Evolutionary conservation across 2,329 filamentous ascomycete genomes (phyloP).

Genomic region (Stachybotrys echinatus): DNA sequence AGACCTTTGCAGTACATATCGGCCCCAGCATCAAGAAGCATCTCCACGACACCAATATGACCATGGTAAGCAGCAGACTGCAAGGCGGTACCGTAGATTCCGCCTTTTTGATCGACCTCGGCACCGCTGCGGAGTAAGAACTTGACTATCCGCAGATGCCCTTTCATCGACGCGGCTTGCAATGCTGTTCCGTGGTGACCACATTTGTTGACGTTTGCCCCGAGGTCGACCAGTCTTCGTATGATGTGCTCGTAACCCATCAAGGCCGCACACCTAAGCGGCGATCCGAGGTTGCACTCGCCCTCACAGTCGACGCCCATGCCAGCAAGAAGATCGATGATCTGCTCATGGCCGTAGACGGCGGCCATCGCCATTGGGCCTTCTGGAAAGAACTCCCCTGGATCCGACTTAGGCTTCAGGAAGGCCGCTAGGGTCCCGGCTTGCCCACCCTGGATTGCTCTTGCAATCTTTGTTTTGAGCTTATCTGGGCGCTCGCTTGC

Average conservation of each 20-base stretch:
- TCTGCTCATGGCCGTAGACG: background rate
- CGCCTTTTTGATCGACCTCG: background rate
- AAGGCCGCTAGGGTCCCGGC: background rate
- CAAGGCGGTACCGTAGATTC: background rate
- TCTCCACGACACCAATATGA: background rate
- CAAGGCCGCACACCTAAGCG: background rate
- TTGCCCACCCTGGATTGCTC: background rate
- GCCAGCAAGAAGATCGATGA: background rate
- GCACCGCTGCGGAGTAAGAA: background rate
- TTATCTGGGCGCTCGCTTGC: background rate
- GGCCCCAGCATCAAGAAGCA: background rate
- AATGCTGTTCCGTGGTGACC: background rate
- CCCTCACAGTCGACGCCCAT: background rate
- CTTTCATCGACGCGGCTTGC: background rate
- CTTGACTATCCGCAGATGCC: background rate
- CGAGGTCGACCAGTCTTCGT: background rate
- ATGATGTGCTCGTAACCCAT: background rate
- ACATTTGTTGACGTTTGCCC: background rate
- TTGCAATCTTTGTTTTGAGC: background rate
- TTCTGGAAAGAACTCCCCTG: background rate
- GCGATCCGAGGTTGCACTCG: background rate
- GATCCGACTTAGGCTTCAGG: background rate
- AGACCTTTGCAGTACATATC: background rate
- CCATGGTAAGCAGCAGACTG: background rate
- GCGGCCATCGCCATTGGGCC: background rate